phyloP scores from a whole-genome alignment of 2,329 filamentous ascomycete genomes.

The Seiridium cupressi region DNA sequence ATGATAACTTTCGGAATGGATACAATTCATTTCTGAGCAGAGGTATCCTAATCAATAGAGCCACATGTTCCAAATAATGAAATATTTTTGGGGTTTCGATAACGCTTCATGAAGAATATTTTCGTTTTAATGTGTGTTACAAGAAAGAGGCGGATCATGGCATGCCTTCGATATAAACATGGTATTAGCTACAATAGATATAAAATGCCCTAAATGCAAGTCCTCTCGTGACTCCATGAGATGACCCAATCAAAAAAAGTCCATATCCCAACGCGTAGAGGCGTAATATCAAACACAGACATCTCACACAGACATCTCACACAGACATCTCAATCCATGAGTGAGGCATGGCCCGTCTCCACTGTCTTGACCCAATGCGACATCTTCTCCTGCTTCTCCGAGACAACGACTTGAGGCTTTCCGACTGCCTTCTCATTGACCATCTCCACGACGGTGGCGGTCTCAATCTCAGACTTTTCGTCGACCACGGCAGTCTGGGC shows the following conservation, averaged over 20 bases:
- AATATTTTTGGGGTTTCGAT: no score
- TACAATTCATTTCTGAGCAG: no score
- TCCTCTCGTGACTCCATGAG: neutral
- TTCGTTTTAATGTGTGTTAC: neutral
- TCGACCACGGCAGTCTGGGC: slow-evolving; percentile 3
- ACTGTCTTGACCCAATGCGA: slow-evolving; percentile 8
- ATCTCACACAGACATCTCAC: neutral
- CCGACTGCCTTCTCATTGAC: neutral
- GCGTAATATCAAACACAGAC: neutral
- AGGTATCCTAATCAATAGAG: no score
- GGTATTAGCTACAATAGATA: neutral
- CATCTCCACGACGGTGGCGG: neutral
- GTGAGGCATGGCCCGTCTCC: slow-evolving; percentile 1
- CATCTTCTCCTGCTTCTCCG: neutral
- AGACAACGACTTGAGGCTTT: neutral
- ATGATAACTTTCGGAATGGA: no score
- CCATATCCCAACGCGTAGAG: neutral
- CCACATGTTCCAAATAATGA: no score
- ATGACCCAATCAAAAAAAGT: neutral
- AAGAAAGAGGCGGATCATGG: neutral
- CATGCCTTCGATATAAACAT: neutral
- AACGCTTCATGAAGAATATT: no score
- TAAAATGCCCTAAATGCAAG: neutral
- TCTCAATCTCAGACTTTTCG: neutral
- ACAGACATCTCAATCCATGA: neutral